phyloP scores from a whole-genome alignment of 2,329 filamentous ascomycete genomes.

The Fusarium sulawesiense region DNA sequence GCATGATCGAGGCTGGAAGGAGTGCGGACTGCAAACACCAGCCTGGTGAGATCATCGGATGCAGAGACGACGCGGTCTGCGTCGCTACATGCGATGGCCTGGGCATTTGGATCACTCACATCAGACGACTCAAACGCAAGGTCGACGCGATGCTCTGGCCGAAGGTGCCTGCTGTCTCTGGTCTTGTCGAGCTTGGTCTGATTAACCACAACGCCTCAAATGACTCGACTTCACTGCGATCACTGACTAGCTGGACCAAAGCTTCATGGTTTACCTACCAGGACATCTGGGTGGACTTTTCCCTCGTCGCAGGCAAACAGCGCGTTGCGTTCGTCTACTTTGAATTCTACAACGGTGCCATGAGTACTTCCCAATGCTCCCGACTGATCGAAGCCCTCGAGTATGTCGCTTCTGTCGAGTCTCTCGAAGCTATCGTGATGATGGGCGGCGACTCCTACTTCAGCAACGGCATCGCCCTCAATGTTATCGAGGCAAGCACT shows the following conservation, averaged over 20 bases:
- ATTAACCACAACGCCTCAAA: background rate
- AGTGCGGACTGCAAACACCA: background rate
- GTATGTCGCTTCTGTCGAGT: background rate
- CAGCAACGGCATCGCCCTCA: constrained; percentile 35
- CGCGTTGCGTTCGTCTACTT: constrained; percentile 29
- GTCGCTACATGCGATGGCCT: constrained; percentile 23
- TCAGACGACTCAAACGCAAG: constrained; percentile 30
- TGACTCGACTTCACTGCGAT: background rate
- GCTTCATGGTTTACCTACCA: background rate
- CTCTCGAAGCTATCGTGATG: constrained; percentile 15
- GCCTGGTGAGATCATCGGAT: constrained; percentile 5
- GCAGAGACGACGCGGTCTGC: constrained; percentile 11
- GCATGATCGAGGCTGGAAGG: constrained; percentile 8
- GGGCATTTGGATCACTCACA: constrained; percentile 29
- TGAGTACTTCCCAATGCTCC: constrained; percentile 31
- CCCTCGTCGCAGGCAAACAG: background rate
- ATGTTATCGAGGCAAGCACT: constrained; percentile 28
- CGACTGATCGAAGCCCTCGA: constrained; percentile 28
- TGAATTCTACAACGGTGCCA: constrained; percentile 34
- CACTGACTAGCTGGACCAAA: background rate
- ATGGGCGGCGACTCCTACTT: constrained; percentile 36
- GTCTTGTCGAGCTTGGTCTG: constrained; percentile 9
- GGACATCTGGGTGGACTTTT: constrained; percentile 24
- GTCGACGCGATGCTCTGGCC: constrained; percentile 33
- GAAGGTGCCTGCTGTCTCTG: constrained; percentile 20